Evolutionary conservation across 441 rosid species (phyloP).

Genomic region (Melastoma candidum): DNA sequence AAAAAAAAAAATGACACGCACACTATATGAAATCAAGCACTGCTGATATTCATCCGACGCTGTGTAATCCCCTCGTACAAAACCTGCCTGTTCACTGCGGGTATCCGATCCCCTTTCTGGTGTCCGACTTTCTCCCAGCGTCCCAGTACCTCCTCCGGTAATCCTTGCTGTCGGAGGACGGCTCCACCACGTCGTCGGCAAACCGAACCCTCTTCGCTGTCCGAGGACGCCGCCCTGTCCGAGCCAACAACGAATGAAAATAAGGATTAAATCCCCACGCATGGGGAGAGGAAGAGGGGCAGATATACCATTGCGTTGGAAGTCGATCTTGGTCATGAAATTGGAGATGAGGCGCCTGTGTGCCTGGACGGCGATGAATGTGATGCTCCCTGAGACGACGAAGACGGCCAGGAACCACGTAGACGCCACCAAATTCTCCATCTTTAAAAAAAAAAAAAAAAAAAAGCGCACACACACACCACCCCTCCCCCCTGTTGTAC

Average conservation of each 20-base stretch:
- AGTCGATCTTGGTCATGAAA: constrained; percentile 64
- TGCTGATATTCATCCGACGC: too few relatives aligned
- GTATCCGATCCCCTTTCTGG: too few relatives aligned
- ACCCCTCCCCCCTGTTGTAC: neutral
- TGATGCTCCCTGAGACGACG: constrained; percentile 66
- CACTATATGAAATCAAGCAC: too few relatives aligned
- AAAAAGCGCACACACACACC: too few relatives aligned
- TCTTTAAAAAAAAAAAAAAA: neutral
- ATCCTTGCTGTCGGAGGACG: constrained; percentile 47
- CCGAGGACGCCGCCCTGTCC: neutral
- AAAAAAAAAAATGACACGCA: too few relatives aligned
- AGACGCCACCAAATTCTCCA: constrained; percentile 28
- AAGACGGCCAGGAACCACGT: constrained; percentile 55
- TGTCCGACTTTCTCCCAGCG: neutral
- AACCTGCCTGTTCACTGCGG: too few relatives aligned
- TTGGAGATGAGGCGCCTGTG: constrained; percentile 71
- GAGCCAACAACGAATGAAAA: neutral
- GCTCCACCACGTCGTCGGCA: constrained; percentile 61
- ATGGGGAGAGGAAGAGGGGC: neutral
- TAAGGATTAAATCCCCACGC: neutral
- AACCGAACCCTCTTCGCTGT: constrained; percentile 59
- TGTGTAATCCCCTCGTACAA: too few relatives aligned
- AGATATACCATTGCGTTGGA: constrained; percentile 33
- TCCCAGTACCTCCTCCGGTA: constrained; percentile 22
- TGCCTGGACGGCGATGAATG: constrained; percentile 43